Conservation (phyloP, 2,329 filamentous ascomycete genomes). For the Pyrenophora graminea region DNA sequence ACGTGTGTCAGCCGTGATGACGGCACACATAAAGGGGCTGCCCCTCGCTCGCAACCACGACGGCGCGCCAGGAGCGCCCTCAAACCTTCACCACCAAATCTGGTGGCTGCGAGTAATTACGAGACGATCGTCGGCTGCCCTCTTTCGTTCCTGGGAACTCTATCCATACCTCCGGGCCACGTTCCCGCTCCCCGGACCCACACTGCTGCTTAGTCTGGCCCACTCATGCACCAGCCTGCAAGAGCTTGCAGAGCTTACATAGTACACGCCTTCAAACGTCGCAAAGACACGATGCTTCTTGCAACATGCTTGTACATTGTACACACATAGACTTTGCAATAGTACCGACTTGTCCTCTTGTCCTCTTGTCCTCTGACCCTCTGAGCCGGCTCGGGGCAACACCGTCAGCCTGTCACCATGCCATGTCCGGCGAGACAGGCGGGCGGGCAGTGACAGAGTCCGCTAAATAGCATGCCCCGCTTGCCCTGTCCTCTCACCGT, state of each 20-base stretch:
- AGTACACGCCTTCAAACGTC: background rate
- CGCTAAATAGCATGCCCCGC: conserved; percentile 23
- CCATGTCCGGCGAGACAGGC: conserved; percentile 15
- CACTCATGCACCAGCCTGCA: conserved; percentile 26
- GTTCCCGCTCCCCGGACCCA: conserved; percentile 46
- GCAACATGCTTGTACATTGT: background rate
- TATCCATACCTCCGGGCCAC: conserved; percentile 40
- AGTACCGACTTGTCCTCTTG: background rate
- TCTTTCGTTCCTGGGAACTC: conserved; percentile 42
- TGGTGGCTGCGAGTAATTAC: conserved; percentile 36
- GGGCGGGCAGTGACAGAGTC: conserved; percentile 4
- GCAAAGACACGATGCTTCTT: conserved; percentile 4
- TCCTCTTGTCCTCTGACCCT: background rate
- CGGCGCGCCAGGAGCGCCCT: conserved; percentile 30
- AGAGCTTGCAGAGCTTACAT: conserved; percentile 11
- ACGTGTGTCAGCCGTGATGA: conserved; percentile 30
- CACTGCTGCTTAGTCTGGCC: conserved; percentile 22
- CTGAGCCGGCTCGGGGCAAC: conserved; percentile 4
- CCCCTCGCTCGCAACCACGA: conserved; percentile 18
- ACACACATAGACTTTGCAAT: background rate
- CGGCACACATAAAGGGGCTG: conserved; percentile 29
- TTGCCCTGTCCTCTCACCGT: conserved; percentile 24
- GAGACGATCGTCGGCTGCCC: conserved; percentile 36
- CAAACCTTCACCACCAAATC: conserved; percentile 24
- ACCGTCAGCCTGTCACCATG: conserved; percentile 4